Percentiles rank a stretch among this genome's conserved stretches.
These are phyloP conservation scores for Mucor circinelloides DNA, from an alignment of 371 early-diverging fungal genomes.

Conservation along the genomic window DNA sequence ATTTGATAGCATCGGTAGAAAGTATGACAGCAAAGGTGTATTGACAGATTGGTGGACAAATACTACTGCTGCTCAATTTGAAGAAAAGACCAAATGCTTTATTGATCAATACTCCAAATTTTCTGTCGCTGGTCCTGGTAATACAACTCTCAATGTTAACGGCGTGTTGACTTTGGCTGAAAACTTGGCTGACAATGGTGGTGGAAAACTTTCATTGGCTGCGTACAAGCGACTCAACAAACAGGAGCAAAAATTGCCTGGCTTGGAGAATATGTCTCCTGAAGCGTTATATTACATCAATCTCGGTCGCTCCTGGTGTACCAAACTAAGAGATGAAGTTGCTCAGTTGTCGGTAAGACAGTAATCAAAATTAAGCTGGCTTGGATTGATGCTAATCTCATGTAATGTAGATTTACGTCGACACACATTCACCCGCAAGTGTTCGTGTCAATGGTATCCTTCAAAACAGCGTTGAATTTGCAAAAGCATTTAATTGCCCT, in stretches of 20 bases:
- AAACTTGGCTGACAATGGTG: conserved; percentile 82
- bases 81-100: conserved; percentile 58
- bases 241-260: conserved; percentile 12
- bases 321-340: conserved; percentile 20
- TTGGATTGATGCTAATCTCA: background rate
- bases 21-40: conserved; percentile 49
- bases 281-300: conserved; percentile 53
- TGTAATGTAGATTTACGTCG: conserved; percentile 29
- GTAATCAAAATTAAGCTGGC: background rate
- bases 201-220: conserved; percentile 43
- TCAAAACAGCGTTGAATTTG: conserved; percentile 57
- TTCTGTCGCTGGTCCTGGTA: conserved; percentile 29
- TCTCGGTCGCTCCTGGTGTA: conserved; percentile 48
- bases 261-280: conserved; percentile 28
- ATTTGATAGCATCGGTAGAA: conserved; percentile 52
- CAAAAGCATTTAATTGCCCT: conserved; percentile 57
- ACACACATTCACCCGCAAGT: conserved; percentile 47
- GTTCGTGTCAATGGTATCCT: conserved; percentile 58
- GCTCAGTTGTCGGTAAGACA: conserved; percentile 19
- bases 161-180: conserved; percentile 67
- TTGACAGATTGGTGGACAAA: conserved; percentile 68
- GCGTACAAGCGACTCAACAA: conserved; percentile 30
- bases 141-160: conserved; percentile 34
- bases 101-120: conserved; percentile 60
- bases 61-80: conserved; percentile 45